phyloP scores from a whole-genome alignment of 2,329 filamentous ascomycete species.

The Fusarium sambucinum region DNA sequence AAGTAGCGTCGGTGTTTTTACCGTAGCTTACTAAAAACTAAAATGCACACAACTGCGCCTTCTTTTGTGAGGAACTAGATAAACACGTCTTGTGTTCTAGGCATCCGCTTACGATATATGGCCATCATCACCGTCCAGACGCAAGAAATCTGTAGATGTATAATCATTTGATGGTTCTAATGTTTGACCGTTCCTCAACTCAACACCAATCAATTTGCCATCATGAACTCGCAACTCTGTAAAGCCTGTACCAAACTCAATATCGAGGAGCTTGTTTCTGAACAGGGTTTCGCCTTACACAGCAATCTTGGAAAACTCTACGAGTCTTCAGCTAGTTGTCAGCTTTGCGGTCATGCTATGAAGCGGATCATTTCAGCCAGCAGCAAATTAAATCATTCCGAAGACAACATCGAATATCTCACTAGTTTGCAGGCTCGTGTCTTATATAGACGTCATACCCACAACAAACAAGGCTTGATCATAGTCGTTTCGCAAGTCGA shows the following conservation, averaged over 20 bases:
- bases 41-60: too few relatives aligned
- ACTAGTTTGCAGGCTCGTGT: background rate
- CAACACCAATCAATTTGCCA: background rate
- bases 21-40: too few relatives aligned
- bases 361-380: background rate
- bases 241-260: background rate
- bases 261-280: background rate
- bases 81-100: too few relatives aligned
- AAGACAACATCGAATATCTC: background rate
- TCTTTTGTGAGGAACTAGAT: too few relatives aligned
- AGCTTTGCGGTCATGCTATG: background rate
- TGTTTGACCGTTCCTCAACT: accelerated
- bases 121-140: background rate
- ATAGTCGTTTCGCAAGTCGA: background rate
- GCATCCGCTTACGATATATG: too few relatives aligned
- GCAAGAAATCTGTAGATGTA: background rate
- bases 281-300: background rate
- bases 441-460: background rate
- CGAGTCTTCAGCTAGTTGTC: background rate
- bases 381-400: accelerated
- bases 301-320: background rate
- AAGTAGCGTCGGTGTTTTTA: too few relatives aligned
- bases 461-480: background rate
- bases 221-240: background rate
- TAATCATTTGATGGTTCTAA: background rate